phyloP scores from a whole-genome alignment of 2,329 filamentous ascomycete species.

The Stagonosporopsis tanaceti region DNA sequence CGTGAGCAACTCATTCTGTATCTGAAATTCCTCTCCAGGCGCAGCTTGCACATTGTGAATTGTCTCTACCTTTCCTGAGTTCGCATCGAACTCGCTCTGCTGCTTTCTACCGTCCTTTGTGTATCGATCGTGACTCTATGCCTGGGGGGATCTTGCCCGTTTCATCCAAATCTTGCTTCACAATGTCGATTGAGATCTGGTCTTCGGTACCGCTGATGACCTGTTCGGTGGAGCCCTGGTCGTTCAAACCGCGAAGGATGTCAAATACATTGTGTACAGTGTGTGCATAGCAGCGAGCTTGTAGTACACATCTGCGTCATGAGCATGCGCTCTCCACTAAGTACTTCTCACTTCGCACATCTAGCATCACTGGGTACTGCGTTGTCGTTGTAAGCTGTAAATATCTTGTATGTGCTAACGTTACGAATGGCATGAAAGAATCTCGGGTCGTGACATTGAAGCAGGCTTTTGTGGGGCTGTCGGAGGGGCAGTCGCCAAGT shows the following conservation, averaged over 20 bases:
- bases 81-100: conserved; percentile 27
- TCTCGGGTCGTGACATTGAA: conserved; percentile 2
- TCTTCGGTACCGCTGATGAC: conserved; percentile 48
- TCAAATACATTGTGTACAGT: conserved; percentile 60
- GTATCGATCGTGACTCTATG: conserved; percentile 35
- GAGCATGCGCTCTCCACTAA: conserved; percentile 14
- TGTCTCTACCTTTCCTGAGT: conserved; percentile 23
- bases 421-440: conserved; percentile 2
- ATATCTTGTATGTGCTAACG: background rate
- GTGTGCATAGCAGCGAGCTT: conserved; percentile 31
- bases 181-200: conserved; percentile 37
- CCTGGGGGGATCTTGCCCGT: conserved; percentile 28
- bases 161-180: conserved; percentile 45
- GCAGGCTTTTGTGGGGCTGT: conserved; percentile 1
- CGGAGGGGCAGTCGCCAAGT: conserved; percentile 18
- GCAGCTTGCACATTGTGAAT: conserved; percentile 33
- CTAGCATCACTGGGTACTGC: background rate
- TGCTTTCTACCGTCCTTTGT: conserved; percentile 33
- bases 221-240: conserved; percentile 46
- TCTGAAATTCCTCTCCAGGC: conserved; percentile 38
- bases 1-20: conserved; percentile 35
- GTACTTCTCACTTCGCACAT: conserved; percentile 5
- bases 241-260: conserved; percentile 50
- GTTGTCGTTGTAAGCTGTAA: conserved; percentile 1
- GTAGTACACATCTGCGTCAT: conserved; percentile 1